phyloP scores from a whole-genome alignment of 208 protist species.

The Leishmania major region DNA sequence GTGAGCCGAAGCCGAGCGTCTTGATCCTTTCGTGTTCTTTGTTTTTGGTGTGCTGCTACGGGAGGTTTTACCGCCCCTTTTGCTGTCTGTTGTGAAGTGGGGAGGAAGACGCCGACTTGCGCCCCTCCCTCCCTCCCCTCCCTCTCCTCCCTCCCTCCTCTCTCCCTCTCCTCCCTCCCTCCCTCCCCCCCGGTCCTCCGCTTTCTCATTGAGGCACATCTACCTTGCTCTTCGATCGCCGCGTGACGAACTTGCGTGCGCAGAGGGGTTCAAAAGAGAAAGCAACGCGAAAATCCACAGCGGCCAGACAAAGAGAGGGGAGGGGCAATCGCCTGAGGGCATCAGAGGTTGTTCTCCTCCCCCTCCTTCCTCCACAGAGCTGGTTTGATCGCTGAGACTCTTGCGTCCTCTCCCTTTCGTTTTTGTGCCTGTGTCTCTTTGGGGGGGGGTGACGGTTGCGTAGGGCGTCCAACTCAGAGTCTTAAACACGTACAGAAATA shows the following conservation, averaged over 20 bases:
- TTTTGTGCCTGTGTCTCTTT: background rate
- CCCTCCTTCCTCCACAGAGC: background rate
- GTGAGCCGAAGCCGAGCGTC: background rate
- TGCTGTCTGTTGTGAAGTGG: background rate
- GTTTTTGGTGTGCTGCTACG: background rate
- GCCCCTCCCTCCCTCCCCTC: no score
- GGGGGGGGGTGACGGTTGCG: background rate
- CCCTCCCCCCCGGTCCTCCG: background rate
- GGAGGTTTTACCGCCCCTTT: background rate
- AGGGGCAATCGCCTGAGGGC: background rate
- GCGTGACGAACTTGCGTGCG: background rate
- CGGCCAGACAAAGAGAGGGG: background rate
- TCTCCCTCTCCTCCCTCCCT: no score
- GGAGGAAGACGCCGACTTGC: background rate
- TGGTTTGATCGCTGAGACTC: background rate
- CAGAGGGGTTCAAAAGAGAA: background rate
- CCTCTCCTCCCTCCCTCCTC: no score
- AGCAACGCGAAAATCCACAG: background rate
- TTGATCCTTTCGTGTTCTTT: background rate
- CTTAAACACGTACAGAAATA: background rate
- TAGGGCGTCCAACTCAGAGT: background rate
- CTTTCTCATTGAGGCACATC: background rate
- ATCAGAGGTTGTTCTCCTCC: background rate
- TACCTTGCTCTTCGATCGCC: background rate
- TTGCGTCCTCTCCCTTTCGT: background rate